Evolutionary conservation across 2,329 filamentous ascomycete genomes (phyloP).

Genomic region (Aspergillus versicolor): DNA sequence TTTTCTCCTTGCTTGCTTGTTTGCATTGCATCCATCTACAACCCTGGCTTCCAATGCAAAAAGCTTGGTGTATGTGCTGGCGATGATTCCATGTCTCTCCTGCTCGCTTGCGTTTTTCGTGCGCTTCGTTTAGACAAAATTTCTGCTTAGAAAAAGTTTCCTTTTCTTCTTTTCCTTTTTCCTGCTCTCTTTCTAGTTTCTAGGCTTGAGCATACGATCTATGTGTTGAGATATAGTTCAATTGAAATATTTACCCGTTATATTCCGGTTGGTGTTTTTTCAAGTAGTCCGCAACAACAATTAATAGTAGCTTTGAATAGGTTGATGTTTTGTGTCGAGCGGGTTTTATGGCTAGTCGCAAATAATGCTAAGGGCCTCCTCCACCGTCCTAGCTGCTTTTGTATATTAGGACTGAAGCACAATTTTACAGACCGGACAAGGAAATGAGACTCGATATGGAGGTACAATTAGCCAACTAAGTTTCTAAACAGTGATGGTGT

Average conservation of each 20-base stretch:
- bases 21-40: conserved; percentile 20
- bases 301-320: too few species aligned
- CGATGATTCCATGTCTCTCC: conserved; percentile 1
- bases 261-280: background rate
- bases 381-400: background rate
- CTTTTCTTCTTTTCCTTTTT: background rate
- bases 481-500: background rate
- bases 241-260: background rate
- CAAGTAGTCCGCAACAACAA: background rate
- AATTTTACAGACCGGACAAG: background rate
- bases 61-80: conserved; percentile 26
- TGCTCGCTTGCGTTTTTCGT: background rate
- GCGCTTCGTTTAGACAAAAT: background rate
- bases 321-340: too few species aligned
- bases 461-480: too few species aligned
- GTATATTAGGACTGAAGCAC: background rate
- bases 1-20: background rate
- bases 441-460: too few species aligned
- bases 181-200: background rate
- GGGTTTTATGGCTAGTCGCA: too few species aligned
- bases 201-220: background rate
- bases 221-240: background rate
- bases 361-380: too few species aligned
- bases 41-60: background rate
- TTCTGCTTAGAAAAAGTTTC: background rate